Percentiles rank a stretch among this genome's conserved stretches.
phyloP scores from a whole-genome alignment of 306 rosid species.

The Dalbergia oliveri region DNA sequence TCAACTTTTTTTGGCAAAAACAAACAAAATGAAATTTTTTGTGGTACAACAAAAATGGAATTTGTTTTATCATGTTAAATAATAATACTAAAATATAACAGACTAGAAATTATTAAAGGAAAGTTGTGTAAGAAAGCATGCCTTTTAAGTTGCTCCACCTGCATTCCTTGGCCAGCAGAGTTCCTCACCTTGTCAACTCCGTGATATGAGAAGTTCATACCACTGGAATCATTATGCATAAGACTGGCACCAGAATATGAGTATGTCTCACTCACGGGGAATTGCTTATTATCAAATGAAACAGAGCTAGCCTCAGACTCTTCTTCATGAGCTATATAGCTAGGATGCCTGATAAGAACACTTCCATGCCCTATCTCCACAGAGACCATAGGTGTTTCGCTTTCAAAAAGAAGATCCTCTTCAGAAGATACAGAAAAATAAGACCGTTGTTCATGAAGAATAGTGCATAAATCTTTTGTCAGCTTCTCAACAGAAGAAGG shows the following conservation, averaged over 20 bases:
- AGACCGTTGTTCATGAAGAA: conserved; percentile 91
- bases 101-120: conserved; percentile 29
- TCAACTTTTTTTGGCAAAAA: conserved; percentile 19
- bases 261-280: conserved; percentile 66
- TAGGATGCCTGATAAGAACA: conserved; percentile 94
- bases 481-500: conserved; percentile 93
- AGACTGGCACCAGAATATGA: conserved; percentile 60
- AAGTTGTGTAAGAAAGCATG: conserved; percentile 48
- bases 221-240: conserved; percentile 53
- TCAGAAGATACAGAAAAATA: conserved; percentile 90
- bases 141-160: conserved; percentile 74
- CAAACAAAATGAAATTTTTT: conserved; percentile 20
- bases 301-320: conserved; percentile 99
- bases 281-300: conserved; percentile 81
- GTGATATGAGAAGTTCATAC: conserved; percentile 50
- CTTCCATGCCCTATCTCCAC: conserved; percentile 99
- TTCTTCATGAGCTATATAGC: conserved; percentile 82
- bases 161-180: conserved; percentile 60
- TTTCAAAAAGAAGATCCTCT: conserved; percentile 91
- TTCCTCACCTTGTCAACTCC: conserved; percentile 64
- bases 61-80: conserved; percentile 7
- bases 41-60: neutral
- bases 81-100: conserved; percentile 10
- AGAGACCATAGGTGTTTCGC: conserved; percentile 93
- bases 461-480: conserved; percentile 88